A percentile compares a stretch with the other conserved stretches of the same genome.
Evolutionary conservation across 768 basidiomycete genomes (phyloP).

Genomic region (Tricholoma sp.): DNA sequence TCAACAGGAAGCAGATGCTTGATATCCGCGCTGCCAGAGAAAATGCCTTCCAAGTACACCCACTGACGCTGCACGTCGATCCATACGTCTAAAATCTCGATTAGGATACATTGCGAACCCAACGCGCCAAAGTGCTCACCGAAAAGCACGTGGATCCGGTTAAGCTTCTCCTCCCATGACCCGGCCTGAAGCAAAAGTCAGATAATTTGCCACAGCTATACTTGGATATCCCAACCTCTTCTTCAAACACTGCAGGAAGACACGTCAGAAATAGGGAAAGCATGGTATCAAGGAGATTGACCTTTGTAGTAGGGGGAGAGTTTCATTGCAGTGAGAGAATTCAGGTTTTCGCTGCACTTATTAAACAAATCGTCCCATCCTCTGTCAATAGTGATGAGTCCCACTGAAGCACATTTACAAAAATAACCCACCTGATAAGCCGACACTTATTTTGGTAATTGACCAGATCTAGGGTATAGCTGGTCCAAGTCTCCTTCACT

Average conservation of each 20-base stretch:
- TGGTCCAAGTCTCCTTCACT: conserved; percentile 96
- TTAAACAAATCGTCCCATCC: conserved; percentile 97
- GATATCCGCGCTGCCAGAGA: conserved; percentile 99
- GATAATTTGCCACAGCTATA: background rate
- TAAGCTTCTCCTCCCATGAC: conserved; percentile 96
- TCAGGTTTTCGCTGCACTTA: conserved; percentile 96
- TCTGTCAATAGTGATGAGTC: conserved; percentile 31
- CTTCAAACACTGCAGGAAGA: conserved; percentile 68
- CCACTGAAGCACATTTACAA: background rate
- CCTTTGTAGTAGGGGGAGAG: conserved; percentile 98
- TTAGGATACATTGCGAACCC: conserved; percentile 5
- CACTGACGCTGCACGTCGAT: conserved; percentile 99
- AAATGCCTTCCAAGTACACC: conserved; percentile 99
- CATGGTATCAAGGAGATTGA: conserved; percentile 21
- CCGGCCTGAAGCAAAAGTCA: conserved; percentile 47
- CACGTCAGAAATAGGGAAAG: background rate
- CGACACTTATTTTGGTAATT: conserved; percentile 99
- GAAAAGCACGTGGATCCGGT: conserved; percentile 93
- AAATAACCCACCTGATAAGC: conserved; percentile 64
- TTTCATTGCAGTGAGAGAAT: conserved; percentile 95
- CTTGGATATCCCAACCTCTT: conserved; percentile 51
- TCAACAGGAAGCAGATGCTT: conserved; percentile 98
- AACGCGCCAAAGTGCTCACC: conserved; percentile 40
- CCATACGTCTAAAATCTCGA: conserved; percentile 73
- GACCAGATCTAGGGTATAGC: conserved; percentile 90